Evolutionary conservation across 202 grass and related monocot species (phyloP).

Genomic region (Cymbopogon flexuosus): DNA sequence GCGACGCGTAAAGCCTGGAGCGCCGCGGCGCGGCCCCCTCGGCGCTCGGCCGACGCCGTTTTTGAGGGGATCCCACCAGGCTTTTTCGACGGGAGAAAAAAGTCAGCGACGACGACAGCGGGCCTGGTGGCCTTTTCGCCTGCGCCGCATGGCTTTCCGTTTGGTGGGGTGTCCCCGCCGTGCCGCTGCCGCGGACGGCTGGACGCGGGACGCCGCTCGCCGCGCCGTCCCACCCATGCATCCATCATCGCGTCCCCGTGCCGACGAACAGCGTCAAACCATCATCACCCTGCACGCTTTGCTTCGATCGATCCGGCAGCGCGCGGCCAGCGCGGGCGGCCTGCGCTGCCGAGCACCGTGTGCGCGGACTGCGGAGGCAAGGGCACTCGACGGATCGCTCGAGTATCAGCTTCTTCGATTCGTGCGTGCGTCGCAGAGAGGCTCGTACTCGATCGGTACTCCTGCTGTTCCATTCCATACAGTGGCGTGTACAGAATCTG

Average conservation of each 20-base stretch:
- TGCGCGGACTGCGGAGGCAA: not conserved
- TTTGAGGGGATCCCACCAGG: not conserved
- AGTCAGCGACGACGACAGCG: constrained; percentile 2
- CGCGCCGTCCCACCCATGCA: not conserved
- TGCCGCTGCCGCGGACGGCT: not conserved
- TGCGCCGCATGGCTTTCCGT: not conserved
- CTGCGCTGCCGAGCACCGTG: not conserved
- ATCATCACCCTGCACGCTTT: not conserved
- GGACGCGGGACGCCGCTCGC: not conserved
- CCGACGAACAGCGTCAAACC: not conserved
- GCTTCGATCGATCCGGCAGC: not conserved
- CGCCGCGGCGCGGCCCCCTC: too few relatives aligned
- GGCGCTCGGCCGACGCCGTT: too few relatives aligned
- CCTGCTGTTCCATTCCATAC: not conserved
- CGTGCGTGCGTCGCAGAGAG: not conserved
- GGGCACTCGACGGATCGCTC: not conserved
- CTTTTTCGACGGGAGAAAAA: not conserved
- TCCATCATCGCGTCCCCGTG: not conserved
- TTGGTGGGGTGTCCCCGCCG: not conserved
- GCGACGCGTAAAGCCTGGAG: too few relatives aligned
- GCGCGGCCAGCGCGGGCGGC: not conserved
- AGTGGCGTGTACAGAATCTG: not conserved
- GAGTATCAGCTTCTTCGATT: not conserved
- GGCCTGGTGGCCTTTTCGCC: not conserved
- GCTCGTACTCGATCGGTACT: not conserved